Base-by-base conservation (phyloP, 495 filamentous ascomycete species). In the Elaphomyces granulatus region DNA sequence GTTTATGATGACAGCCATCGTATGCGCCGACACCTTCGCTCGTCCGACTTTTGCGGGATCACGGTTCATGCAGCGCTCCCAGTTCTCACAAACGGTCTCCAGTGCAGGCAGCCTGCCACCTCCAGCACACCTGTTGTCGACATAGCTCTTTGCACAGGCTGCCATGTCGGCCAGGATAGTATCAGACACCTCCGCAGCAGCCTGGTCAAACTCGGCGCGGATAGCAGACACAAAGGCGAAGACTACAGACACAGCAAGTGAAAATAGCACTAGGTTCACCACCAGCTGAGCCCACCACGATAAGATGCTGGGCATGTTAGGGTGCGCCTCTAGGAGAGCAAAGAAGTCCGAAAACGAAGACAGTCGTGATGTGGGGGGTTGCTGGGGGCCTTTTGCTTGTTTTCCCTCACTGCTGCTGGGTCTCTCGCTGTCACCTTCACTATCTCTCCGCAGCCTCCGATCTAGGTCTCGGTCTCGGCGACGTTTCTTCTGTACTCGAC, bases 21-120 rank as follows among this genome's bases (percentile, higher is more conserved):
- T 85, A 30, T 74, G 66, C n/a, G 83, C 82, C 34, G 69, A 74
- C 20, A 87, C 66, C 42, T 67, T 71, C 8, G 80, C 80, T 2
- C 77, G 64, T 7, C 73, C 79, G 16, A 86, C 72, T 40, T 68
- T 68, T 12, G 64, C 54, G 12, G 81, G 72, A 50, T 88, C 78
- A 8, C 66, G 70, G 38, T 81, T 71, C 87, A 95, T 95, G 55
- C 90, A 98, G 3, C 61, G 60, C 41, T 79, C 75, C 90, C 88
- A 96, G 31, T 74, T 70, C 21, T 76, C 68, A 52, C 90, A 98
- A 3, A 75, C 56, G 0, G 49, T 60, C 48, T 84, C 70, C 48
- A 96, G 66, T 0, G 83, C 83, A 0, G 87, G 88, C 1, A 81
- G 58, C 14, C 81, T 67, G 19, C 58, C 63, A 0, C 65, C 60